A percentile compares a stretch with the other conserved stretches of the same genome.
Conservation (phyloP, 495 filamentous ascomycete genomes). For the Cercophora samala region DNA sequence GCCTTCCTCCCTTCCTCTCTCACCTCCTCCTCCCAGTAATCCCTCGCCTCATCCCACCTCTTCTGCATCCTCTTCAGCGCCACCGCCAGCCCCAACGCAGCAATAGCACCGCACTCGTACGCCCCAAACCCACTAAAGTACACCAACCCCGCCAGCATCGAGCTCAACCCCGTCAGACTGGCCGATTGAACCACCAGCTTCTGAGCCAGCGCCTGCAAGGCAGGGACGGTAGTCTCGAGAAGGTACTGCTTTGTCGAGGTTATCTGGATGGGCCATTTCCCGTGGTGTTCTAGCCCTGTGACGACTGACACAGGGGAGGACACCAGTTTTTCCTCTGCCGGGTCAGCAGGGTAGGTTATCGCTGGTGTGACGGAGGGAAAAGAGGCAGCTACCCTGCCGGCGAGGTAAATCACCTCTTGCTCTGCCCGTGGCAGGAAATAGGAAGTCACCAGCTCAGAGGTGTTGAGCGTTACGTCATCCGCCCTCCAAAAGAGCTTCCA, state of each 20-base stretch:
- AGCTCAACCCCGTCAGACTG: slow-evolving; percentile 59
- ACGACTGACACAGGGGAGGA: not conserved
- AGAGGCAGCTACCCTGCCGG: slow-evolving; percentile 64
- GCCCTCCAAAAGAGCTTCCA: slow-evolving; percentile 95
- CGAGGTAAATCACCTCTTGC: slow-evolving; percentile 69
- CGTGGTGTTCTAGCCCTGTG: not conserved
- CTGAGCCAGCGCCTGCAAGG: slow-evolving; percentile 77
- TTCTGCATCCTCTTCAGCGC: slow-evolving; percentile 71
- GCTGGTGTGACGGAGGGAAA: not conserved
- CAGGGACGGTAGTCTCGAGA: slow-evolving; percentile 61
- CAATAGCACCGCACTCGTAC: slow-evolving; percentile 79
- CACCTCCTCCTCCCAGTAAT: slow-evolving; percentile 70
- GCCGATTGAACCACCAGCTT: slow-evolving; percentile 71
- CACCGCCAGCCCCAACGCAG: slow-evolving; percentile 71
- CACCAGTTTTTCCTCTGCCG: not conserved
- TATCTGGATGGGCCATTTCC: slow-evolving; percentile 49
- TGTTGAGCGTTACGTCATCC: slow-evolving; percentile 82
- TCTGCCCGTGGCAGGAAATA: slow-evolving; percentile 75
- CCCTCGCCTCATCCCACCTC: slow-evolving; percentile 69
- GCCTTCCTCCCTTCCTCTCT: slow-evolving; percentile 76
- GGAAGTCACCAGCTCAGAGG: slow-evolving; percentile 68
- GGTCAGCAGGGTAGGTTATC: not conserved
- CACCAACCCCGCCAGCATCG: slow-evolving; percentile 62
- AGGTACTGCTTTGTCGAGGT: slow-evolving; percentile 58
- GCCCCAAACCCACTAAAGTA: slow-evolving; percentile 59